phyloP scores from a whole-genome alignment of 768 basidiomycete genomes.

The Dioszegia crocea region DNA sequence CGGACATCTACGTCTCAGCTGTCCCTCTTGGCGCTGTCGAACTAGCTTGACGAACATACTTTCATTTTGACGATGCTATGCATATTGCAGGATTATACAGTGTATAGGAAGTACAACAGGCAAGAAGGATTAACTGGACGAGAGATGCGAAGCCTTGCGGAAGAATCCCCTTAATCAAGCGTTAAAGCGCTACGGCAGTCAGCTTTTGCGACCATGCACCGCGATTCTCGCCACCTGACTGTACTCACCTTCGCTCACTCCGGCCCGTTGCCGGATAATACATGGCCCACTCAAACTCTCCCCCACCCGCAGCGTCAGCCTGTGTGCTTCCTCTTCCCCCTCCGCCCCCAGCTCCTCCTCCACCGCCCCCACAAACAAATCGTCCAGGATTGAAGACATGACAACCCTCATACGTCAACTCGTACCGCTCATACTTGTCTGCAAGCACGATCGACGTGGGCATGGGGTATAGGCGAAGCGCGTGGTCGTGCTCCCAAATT shows the following conservation, averaged over 20 bases:
- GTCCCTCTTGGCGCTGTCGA: neutral
- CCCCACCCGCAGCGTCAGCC: slow-evolving; percentile 9
- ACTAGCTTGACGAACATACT: neutral
- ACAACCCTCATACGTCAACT: slow-evolving; percentile 94
- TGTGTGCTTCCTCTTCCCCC: slow-evolving; percentile 6
- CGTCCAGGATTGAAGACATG: slow-evolving; percentile 98
- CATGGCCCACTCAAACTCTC: slow-evolving; percentile 74
- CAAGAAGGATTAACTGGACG: too few relatives aligned
- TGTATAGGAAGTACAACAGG: slow-evolving; percentile 1
- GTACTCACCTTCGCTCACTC: slow-evolving; percentile 56
- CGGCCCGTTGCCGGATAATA: slow-evolving; percentile 80
- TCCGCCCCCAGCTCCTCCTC: slow-evolving; percentile 17
- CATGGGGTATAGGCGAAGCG: slow-evolving; percentile 85
- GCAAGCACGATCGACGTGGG: slow-evolving; percentile 90
- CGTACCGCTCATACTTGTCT: slow-evolving; percentile 93
- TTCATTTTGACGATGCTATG: neutral
- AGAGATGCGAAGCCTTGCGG: too few relatives aligned
- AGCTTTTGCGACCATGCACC: neutral
- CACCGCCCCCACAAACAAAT: slow-evolving; percentile 65
- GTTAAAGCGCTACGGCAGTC: slow-evolving; percentile 30
- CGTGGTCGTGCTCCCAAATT: slow-evolving; percentile 83
- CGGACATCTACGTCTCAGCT: neutral
- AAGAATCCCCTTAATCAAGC: slow-evolving; percentile 21
- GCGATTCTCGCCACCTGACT: neutral
- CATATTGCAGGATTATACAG: slow-evolving; percentile 1